phyloP scores from a whole-genome alignment of 1,284 basidiomycete genomes.

The Ganoderma leucocontextum region DNA sequence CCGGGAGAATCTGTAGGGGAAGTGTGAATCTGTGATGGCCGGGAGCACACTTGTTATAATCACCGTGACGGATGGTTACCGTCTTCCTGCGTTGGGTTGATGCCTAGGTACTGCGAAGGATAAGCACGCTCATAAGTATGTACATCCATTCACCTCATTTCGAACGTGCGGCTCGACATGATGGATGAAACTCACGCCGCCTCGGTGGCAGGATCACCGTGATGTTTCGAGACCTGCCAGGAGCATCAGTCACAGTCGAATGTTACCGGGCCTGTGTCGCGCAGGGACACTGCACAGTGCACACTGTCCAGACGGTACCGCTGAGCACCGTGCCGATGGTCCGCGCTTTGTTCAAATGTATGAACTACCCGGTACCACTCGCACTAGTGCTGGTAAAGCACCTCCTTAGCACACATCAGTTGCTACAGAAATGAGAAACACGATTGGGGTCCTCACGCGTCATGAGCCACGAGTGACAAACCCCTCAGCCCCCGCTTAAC shows the following conservation, averaged over 20 bases:
- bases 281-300: background rate
- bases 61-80: constrained; percentile 2
- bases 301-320: background rate
- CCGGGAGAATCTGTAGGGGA: background rate
- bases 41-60: background rate
- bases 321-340: background rate
- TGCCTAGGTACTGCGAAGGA: background rate
- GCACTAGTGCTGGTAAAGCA: too few relatives aligned
- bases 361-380: too few relatives aligned
- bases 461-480: background rate
- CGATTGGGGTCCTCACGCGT: background rate
- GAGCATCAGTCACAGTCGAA: background rate
- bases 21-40: background rate
- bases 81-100: background rate
- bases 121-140: background rate
- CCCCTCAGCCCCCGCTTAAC: background rate
- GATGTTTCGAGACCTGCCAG: constrained; percentile 4
- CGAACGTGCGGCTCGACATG: background rate
- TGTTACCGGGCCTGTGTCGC: background rate
- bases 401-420: background rate
- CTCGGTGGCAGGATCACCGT: background rate
- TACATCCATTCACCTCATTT: background rate
- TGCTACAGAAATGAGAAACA: background rate
- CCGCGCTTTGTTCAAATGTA: background rate
- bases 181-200: background rate